Percentiles rank a stretch among this genome's conserved stretches.
Evolutionary conservation across 176 grass and related monocot species (phyloP).

Genomic region (Avena insularis): DNA sequence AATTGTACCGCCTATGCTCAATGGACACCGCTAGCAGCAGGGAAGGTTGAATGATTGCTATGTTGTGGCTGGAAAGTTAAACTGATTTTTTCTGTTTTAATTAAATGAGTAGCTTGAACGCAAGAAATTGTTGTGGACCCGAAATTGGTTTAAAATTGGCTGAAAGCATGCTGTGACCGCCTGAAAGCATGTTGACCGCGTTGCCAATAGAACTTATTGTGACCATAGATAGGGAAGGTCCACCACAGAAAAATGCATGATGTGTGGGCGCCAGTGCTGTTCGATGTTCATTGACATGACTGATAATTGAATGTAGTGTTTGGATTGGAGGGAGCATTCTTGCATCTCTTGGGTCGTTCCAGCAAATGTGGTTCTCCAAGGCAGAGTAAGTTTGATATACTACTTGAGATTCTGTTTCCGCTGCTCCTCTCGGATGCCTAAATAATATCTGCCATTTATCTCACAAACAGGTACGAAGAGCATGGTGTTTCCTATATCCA

Average conservation of each 20-base stretch:
- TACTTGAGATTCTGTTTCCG: conserved; percentile 8
- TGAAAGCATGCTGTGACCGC: conserved; percentile 1
- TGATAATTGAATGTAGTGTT: conserved; percentile 65
- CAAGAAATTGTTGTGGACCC: neutral
- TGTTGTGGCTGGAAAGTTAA: neutral
- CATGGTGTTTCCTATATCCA: conserved; percentile 98
- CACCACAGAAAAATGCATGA: neutral
- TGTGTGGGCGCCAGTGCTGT: neutral
- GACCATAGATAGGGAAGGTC: neutral
- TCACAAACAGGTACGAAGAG: conserved; percentile 79
- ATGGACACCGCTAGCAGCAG: neutral
- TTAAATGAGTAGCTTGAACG: neutral
- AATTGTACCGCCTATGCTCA: neutral
- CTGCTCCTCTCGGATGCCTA: conserved; percentile 1
- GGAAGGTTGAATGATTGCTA: conserved; percentile 28
- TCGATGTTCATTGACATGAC: conserved; percentile 17
- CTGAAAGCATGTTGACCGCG: neutral
- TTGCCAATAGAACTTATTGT: neutral
- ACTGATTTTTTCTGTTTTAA: neutral
- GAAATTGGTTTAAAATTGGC: neutral
- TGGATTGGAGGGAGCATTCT: conserved; percentile 99
- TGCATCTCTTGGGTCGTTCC: conserved; percentile 98
- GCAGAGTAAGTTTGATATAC: conserved; percentile 77
- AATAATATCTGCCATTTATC: conserved; percentile 5
- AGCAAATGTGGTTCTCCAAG: conserved; percentile 99